These are phyloP conservation scores for Stylonectria norvegica DNA, from an alignment of 2,329 filamentous ascomycete species.

Conservation along the genomic window DNA sequence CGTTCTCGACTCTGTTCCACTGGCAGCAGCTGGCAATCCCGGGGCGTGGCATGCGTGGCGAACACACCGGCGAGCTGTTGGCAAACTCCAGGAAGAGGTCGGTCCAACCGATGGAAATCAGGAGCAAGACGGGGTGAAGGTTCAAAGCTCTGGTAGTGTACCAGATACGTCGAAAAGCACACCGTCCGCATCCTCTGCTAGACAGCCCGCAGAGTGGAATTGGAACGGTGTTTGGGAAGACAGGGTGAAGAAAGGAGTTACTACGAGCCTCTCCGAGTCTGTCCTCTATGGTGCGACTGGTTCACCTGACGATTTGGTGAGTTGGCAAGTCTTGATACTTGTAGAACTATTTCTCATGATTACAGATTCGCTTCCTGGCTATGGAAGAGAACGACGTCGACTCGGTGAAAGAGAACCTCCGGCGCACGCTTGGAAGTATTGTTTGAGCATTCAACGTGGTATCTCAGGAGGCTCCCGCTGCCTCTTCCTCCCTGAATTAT, in stretches of 20 bases:
- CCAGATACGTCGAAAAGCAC: conserved; percentile 8
- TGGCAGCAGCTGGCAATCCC: conserved; percentile 81
- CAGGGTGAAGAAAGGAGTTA: conserved; percentile 75
- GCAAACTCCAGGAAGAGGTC: conserved; percentile 24
- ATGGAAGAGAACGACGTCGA: conserved; percentile 60
- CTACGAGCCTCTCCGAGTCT: conserved; percentile 72
- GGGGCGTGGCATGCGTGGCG: conserved; percentile 95
- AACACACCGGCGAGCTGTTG: conserved; percentile 53
- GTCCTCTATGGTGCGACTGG: conserved; percentile 69
- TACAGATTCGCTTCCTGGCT: conserved; percentile 62
- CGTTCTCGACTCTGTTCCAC: conserved; percentile 73
- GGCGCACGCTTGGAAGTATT: conserved; percentile 45
- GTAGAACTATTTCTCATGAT: conserved; percentile 11
- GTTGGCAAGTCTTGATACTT: conserved; percentile 25
- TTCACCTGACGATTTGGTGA: conserved; percentile 68
- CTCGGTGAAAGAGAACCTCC: conserved; percentile 55
- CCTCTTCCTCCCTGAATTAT: background rate
- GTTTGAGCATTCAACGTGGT: conserved; percentile 14
- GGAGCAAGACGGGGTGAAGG: conserved; percentile 7
- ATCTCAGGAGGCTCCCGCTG: background rate
- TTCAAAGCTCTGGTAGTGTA: conserved; percentile 6
- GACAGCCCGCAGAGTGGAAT: conserved; percentile 78
- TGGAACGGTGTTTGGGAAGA: conserved; percentile 98
- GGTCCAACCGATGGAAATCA: conserved; percentile 1
- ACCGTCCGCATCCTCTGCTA: conserved; percentile 6